These are phyloP conservation scores for Oryza australiensis DNA, from an alignment of 176 grass and related monocot genomes.

Conservation along the genomic window DNA sequence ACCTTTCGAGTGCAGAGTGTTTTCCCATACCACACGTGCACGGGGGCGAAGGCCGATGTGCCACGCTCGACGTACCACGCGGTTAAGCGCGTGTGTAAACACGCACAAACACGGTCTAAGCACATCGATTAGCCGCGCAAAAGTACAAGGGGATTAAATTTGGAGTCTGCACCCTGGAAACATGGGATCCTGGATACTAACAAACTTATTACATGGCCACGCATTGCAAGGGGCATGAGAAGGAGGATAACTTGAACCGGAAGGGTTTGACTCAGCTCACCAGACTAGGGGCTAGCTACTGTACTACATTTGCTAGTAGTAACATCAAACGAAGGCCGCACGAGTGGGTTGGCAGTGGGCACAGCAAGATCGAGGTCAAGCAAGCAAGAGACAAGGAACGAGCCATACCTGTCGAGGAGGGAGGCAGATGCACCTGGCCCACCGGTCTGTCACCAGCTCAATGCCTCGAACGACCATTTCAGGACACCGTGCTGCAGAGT, in stretches of 20 bases:
- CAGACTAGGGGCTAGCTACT: constrained; percentile 12
- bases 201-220: constrained; percentile 47
- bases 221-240: constrained; percentile 45
- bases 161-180: constrained; percentile 65
- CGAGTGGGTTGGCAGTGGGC: constrained; percentile 41
- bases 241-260: constrained; percentile 65
- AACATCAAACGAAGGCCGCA: constrained; percentile 47
- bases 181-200: constrained; percentile 65
- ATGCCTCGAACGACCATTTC: not conserved
- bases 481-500: not conserved
- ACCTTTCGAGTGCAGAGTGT: not conserved
- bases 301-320: not conserved
- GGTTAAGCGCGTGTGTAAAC: constrained; percentile 20
- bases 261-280: constrained; percentile 83
- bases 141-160: constrained; percentile 52
- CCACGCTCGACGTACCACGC: constrained; percentile 28
- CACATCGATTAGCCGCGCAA: constrained; percentile 44
- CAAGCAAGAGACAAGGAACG: constrained; percentile 49
- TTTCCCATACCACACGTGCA: constrained; percentile 60
- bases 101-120: constrained; percentile 47
- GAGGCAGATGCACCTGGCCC: not conserved
- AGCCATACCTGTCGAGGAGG: constrained; percentile 44
- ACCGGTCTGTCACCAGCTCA: not conserved
- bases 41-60: constrained; percentile 28
- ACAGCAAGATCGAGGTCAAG: constrained; percentile 55